Conservation (phyloP, 768 basidiomycete species). For the Lentinula raphanica region DNA sequence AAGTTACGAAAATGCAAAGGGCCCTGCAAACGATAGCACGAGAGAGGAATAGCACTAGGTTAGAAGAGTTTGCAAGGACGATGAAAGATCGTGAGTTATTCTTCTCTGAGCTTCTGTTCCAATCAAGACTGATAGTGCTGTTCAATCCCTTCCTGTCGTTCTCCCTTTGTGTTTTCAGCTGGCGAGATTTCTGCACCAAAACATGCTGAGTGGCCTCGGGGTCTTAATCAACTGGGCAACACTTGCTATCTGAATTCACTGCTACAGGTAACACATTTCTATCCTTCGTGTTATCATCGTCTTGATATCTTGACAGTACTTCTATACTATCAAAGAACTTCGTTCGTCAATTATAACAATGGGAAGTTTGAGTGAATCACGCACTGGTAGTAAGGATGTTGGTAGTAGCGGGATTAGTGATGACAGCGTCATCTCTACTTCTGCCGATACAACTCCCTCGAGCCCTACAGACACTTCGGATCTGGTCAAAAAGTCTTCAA, state of each 20-base stretch:
- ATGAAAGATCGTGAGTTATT: conserved; percentile 68
- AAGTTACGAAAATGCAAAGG: conserved; percentile 65
- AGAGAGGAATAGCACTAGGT: conserved; percentile 62
- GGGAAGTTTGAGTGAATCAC: conserved; percentile 24
- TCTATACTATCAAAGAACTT: conserved; percentile 92
- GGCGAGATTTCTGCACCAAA: conserved; percentile 54
- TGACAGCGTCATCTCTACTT: background rate
- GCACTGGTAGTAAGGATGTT: conserved; percentile 55
- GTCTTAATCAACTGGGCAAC: conserved; percentile 84
- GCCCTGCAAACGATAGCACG: conserved; percentile 74
- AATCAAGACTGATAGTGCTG: no score
- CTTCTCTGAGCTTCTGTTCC: no score
- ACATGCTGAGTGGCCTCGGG: conserved; percentile 70
- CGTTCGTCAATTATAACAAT: conserved; percentile 67
- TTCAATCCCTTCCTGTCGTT: background rate
- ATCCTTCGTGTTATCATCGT: background rate
- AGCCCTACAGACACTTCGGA: background rate
- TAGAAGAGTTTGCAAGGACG: conserved; percentile 59
- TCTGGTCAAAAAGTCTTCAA: background rate
- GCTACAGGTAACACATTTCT: conserved; percentile 44
- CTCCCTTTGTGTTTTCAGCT: conserved; percentile 32
- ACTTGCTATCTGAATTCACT: conserved; percentile 85
- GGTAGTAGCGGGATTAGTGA: background rate
- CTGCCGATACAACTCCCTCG: background rate
- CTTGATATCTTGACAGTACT: conserved; percentile 54